phyloP scores from a whole-genome alignment of 495 filamentous ascomycete species.

The Penicillium odoratum region DNA sequence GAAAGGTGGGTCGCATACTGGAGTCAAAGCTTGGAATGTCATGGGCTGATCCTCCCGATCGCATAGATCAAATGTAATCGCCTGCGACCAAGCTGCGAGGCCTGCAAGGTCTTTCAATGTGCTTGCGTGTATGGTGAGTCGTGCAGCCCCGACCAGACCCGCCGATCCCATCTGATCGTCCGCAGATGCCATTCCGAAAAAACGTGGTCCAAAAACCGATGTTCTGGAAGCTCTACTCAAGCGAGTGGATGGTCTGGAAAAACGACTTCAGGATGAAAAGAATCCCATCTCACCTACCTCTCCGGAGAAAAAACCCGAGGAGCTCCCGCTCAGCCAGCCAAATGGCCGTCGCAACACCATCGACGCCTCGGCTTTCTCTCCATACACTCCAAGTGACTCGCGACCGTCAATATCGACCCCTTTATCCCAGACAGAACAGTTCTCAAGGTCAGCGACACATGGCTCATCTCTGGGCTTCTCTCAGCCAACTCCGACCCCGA shows the following conservation, averaged over 20 bases:
- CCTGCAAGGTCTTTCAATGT: slow-evolving; percentile 84
- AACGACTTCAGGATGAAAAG: slow-evolving; percentile 68
- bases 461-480: slow-evolving; percentile 8
- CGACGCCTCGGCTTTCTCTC: slow-evolving; percentile 18
- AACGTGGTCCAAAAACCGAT: slow-evolving; percentile 84
- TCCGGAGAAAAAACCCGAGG: slow-evolving; percentile 21
- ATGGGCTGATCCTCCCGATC: neutral
- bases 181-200: slow-evolving; percentile 82
- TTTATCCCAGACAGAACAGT: slow-evolving; percentile 16
- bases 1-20: slow-evolving; percentile 57
- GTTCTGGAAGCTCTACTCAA: slow-evolving; percentile 82
- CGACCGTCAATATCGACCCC: slow-evolving; percentile 12
- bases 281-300: slow-evolving; percentile 51
- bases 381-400: slow-evolving; percentile 15
- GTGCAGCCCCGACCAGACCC: neutral
- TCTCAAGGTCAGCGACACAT: slow-evolving; percentile 12
- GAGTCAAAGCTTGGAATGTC: neutral
- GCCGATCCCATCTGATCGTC: slow-evolving; percentile 15
- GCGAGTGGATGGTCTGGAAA: slow-evolving; percentile 80
- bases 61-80: slow-evolving; percentile 86
- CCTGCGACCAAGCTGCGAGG: slow-evolving; percentile 77
- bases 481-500: slow-evolving; percentile 31
- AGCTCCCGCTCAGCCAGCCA: slow-evolving; percentile 14
- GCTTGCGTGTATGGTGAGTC: slow-evolving; percentile 82
- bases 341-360: slow-evolving; percentile 25